phyloP scores from a whole-genome alignment of 352 stramenopile genomes.

The Pythium dissotocum region DNA sequence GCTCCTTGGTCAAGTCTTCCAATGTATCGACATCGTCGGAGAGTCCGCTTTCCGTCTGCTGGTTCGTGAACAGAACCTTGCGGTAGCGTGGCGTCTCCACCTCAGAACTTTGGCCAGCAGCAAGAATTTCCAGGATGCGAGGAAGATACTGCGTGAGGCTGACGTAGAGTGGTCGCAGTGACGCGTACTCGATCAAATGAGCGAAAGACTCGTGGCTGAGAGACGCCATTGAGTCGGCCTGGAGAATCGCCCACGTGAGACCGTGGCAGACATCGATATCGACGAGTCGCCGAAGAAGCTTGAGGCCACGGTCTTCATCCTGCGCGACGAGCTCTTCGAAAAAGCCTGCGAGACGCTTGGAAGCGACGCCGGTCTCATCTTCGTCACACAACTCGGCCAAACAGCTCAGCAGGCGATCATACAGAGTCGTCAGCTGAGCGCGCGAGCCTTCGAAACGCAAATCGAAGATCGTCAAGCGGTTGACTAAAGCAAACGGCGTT shows the following conservation, averaged over 20 bases:
- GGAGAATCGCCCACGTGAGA: conserved; percentile 75
- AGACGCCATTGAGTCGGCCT: conserved; percentile 54
- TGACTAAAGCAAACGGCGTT: conserved; percentile 25
- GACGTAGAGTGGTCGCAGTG: conserved; percentile 21
- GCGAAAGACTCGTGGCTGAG: conserved; percentile 62
- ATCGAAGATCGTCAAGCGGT: conserved; percentile 30
- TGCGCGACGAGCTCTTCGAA: conserved; percentile 38
- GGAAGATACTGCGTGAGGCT: conserved; percentile 16
- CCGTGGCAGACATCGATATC: conserved; percentile 75
- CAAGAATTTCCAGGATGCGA: conserved; percentile 5
- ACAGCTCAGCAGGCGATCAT: conserved; percentile 49
- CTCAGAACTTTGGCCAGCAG: conserved; percentile 1
- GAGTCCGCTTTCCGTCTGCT: conserved; percentile 13
- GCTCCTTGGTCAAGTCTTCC: conserved; percentile 11
- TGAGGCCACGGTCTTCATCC: conserved; percentile 12
- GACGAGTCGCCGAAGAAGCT: conserved; percentile 49
- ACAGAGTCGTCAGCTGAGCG: conserved; percentile 50
- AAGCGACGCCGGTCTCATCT: conserved; percentile 34
- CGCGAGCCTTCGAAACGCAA: conserved; percentile 41
- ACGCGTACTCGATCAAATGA: conserved; percentile 33
- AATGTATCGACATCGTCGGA: conserved; percentile 17
- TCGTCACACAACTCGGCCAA: conserved; percentile 65
- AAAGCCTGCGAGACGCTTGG: conserved; percentile 38
- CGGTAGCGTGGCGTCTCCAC: conserved; percentile 17
- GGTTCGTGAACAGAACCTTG: conserved; percentile 29